Evolutionary conservation across 2,329 filamentous ascomycete species (phyloP).

Genomic region (Xylaria sp.): DNA sequence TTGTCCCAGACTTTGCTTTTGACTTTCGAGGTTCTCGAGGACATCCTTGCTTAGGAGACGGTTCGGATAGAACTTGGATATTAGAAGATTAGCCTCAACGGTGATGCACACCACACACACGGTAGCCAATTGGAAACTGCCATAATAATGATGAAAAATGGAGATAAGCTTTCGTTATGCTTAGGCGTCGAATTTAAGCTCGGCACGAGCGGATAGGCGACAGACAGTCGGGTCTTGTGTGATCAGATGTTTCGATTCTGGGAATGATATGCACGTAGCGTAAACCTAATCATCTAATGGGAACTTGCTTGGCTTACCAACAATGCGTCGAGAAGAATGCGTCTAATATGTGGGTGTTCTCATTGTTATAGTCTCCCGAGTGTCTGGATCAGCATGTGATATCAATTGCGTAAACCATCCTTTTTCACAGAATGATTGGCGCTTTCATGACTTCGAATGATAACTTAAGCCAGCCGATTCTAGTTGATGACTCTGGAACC

Average conservation of each 20-base stretch:
- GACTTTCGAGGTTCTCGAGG: slow-evolving; percentile 14
- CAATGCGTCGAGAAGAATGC: background rate
- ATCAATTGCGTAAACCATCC: background rate
- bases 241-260: background rate
- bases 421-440: background rate
- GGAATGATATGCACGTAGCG: background rate
- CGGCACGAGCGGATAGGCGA: slow-evolving; percentile 1
- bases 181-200: slow-evolving; percentile 11
- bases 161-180: slow-evolving; percentile 13
- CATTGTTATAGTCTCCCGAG: background rate
- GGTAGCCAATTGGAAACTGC: slow-evolving; percentile 10
- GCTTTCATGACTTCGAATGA: background rate
- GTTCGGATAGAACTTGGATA: slow-evolving; percentile 3
- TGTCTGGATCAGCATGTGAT: background rate
- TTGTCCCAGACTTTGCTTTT: slow-evolving; percentile 18
- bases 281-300: background rate
- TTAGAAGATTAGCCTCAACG: background rate
- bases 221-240: slow-evolving; percentile 1
- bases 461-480: background rate
- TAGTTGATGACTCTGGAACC: background rate
- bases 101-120: background rate
- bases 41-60: slow-evolving; percentile 4
- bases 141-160: background rate
- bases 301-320: background rate
- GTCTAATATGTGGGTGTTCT: background rate